Evolutionary conservation across 1,284 basidiomycete species (phyloP), one percentile per base, ranked within the genome.

Genomic region (Boletus sp.): DNA sequence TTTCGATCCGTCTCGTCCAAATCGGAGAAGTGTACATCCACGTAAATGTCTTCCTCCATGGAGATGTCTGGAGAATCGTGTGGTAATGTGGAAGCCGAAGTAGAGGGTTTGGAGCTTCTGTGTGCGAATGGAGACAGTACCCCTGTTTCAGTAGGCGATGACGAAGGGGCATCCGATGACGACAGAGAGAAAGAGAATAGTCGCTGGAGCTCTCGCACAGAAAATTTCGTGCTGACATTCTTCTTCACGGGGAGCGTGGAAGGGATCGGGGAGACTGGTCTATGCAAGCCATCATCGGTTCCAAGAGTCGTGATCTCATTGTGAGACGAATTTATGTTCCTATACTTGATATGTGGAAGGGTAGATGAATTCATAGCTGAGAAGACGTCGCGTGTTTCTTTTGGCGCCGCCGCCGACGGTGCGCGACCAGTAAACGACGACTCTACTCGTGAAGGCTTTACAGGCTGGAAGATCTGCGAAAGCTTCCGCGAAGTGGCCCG

Each of bases 111-210:
- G 37, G 47, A 63, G n/a, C 14, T 28, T 35, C 43, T 31, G 16
- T 21, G n/a, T 4, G 47, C 13, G n/a, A 63, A 52, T 23, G 64
- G 48, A 8, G 43, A 49, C 21, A 59, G 50, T 28, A 23, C 19
- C 6, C 51, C 59, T 35, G 56, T 31, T 23, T 55, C 23, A 7
- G 63, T 33, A 52, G 63, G 55, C 35, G 51, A 8, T 1, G 55
- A 40, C 21, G 51, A 33, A 7, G 50, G 37, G 30, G 57, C 58
- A 48, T 67, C 63, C 19, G 75, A 70, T 17, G 78, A 75, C 35
- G 79, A 78, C 17, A 77, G 63, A 31, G 76, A 73, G 33, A 76
- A 73, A 5, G 67, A 65, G 56, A 72, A 71, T 30, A 78, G 57
- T 43, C 68, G 66, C 40, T 71, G 72, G 43, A 77, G 72, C n/a